phyloP scores from a whole-genome alignment of 1,139 yeast species.

The Saccharomycopsis hybrid region DNA sequence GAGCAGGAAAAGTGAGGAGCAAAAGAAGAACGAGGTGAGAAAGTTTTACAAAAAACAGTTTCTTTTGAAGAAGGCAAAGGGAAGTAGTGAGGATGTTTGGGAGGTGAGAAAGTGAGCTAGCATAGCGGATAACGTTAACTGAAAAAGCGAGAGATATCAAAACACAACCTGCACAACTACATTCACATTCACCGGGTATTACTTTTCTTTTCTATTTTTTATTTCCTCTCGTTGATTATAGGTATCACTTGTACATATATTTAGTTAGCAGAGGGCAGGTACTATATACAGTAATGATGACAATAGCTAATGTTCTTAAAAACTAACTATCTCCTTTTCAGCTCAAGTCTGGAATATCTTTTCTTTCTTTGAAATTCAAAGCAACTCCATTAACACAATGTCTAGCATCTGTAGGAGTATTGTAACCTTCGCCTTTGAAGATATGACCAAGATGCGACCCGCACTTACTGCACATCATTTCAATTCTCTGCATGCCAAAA shows the following conservation, averaged over 20 bases:
- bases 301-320: too few relatives aligned
- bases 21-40: conserved; percentile 50
- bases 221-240: too few relatives aligned
- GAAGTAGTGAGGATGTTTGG: conserved; percentile 85
- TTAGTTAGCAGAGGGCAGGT: too few relatives aligned
- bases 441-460: conserved; percentile 95
- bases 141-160: too few relatives aligned
- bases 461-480: conserved; percentile 82
- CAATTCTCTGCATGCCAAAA: conserved; percentile 76
- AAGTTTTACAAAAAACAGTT: conserved; percentile 61
- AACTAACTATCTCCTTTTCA: too few relatives aligned
- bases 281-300: too few relatives aligned
- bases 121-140: too few relatives aligned
- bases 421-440: conserved; percentile 89
- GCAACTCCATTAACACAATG: conserved; percentile 92
- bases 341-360: conserved; percentile 1
- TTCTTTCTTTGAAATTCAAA: conserved; percentile 47
- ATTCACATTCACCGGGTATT: too few relatives aligned
- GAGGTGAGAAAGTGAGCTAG: conserved; percentile 29
- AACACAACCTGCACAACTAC: too few relatives aligned
- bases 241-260: too few relatives aligned
- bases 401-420: conserved; percentile 84
- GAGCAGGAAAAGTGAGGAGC: conserved; percentile 41
- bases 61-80: conserved; percentile 53
- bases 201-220: too few relatives aligned